Percentiles rank a stretch among this genome's conserved stretches.
Conservation (phyloP, 2,329 filamentous ascomycete genomes). For the Aspergillus alliaceus region DNA sequence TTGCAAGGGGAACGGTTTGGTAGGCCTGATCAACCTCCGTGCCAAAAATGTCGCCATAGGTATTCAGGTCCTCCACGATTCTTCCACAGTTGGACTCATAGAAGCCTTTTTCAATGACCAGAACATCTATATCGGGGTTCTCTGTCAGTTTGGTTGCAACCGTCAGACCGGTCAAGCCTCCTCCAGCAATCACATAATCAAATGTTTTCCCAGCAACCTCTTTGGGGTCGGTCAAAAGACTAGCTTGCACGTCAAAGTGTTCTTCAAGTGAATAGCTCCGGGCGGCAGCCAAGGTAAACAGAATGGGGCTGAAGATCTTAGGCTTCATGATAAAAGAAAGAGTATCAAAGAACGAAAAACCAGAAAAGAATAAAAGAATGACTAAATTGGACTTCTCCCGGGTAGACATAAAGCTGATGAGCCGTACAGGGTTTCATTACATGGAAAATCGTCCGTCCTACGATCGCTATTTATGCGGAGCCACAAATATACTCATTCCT, state of each 20-base stretch:
- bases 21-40: conserved; percentile 23
- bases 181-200: conserved; percentile 35
- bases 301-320: neutral
- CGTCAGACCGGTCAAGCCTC: conserved; percentile 30
- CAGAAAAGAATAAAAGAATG: neutral
- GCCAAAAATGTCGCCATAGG: conserved; percentile 28
- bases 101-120: conserved; percentile 30
- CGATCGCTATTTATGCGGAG: neutral
- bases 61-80: conserved; percentile 26
- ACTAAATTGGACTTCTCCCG: neutral
- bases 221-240: conserved; percentile 11
- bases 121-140: conserved; percentile 24
- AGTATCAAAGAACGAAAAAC: neutral
- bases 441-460: neutral
- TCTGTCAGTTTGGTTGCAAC: conserved; percentile 27
- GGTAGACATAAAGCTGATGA: neutral
- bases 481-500: neutral
- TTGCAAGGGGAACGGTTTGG: conserved; percentile 13
- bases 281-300: neutral
- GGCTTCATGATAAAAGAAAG: neutral
- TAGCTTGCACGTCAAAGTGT: neutral
- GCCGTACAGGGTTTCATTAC: neutral
- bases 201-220: conserved; percentile 15
- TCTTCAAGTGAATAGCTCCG: neutral
- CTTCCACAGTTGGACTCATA: conserved; percentile 27